A percentile compares a stretch with the other conserved stretches of the same genome.
These are phyloP conservation scores for California macrophylla DNA, from an alignment of 441 rosid species.

Conservation along the genomic window DNA sequence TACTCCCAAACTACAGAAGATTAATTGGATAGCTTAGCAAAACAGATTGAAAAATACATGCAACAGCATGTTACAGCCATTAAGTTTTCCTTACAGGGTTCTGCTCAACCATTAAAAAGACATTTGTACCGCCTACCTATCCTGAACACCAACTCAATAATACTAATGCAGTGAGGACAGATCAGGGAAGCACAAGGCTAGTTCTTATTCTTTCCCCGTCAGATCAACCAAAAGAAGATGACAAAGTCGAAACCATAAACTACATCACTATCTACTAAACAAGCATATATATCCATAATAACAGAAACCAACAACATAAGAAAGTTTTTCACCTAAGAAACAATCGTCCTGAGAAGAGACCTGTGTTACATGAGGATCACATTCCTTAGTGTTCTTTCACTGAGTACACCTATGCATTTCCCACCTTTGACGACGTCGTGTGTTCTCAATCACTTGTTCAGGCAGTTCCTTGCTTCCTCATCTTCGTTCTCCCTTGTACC, in stretches of 20 bases:
- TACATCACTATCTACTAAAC: slow-evolving; percentile 21
- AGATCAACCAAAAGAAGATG: slow-evolving; percentile 16
- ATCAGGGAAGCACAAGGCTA: slow-evolving; percentile 1
- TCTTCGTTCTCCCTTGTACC: slow-evolving; percentile 13
- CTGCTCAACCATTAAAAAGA: slow-evolving; percentile 3
- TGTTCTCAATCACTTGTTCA: background rate
- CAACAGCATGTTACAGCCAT: background rate
- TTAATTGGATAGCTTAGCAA: background rate
- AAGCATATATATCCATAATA: slow-evolving; percentile 21
- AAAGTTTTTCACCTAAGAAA: slow-evolving; percentile 22
- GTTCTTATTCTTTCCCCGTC: slow-evolving; percentile 17
- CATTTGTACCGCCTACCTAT: slow-evolving; percentile 18
- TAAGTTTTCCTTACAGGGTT: background rate
- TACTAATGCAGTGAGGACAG: slow-evolving; percentile 4
- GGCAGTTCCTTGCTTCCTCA: slow-evolving; percentile 7
- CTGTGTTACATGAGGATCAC: slow-evolving; percentile 30
- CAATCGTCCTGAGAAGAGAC: slow-evolving; percentile 32
- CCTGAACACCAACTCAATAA: slow-evolving; percentile 16
- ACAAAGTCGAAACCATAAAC: slow-evolving; percentile 10
- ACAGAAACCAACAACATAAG: slow-evolving; percentile 17
- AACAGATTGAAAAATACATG: too few species aligned
- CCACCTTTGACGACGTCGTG: background rate
- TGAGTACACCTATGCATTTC: background rate
- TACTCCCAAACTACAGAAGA: background rate
- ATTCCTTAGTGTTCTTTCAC: slow-evolving; percentile 28